Percentiles rank a stretch among this genome's conserved stretches.
phyloP scores from a whole-genome alignment of 2,329 filamentous ascomycete genomes.

The Westerdykella aurantiaca region DNA sequence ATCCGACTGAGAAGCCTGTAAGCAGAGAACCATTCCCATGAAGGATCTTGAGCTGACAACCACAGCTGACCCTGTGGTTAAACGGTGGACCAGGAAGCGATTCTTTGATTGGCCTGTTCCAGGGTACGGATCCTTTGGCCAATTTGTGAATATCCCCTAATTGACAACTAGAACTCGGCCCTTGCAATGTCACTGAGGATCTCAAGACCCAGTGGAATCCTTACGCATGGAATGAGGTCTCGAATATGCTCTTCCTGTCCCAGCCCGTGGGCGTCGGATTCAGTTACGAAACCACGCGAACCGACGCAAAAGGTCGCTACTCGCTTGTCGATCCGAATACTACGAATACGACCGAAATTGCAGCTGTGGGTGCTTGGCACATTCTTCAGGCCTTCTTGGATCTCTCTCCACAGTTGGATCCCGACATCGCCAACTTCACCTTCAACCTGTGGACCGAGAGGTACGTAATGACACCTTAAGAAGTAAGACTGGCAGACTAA shows the following conservation, averaged over 20 bases:
- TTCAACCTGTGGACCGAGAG: slow-evolving; percentile 48
- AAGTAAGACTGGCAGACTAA: slow-evolving; percentile 4
- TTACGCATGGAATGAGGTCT: too few species aligned
- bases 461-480: slow-evolving; percentile 7
- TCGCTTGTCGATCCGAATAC: too few species aligned
- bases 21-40: slow-evolving; percentile 25
- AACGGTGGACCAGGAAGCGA: slow-evolving; percentile 51
- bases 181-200: too few species aligned
- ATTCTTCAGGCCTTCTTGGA: too few species aligned
- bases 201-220: too few species aligned
- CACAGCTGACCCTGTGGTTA: slow-evolving; percentile 43
- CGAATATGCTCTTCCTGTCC: too few species aligned
- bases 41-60: slow-evolving; percentile 20
- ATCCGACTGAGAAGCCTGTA: slow-evolving; percentile 31
- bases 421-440: slow-evolving; percentile 47
- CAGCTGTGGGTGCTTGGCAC: too few species aligned
- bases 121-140: slow-evolving; percentile 22
- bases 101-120: slow-evolving; percentile 53
- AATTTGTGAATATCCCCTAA: slow-evolving; percentile 18
- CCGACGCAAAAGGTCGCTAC: too few species aligned
- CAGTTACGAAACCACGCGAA: too few species aligned
- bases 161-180: too few species aligned
- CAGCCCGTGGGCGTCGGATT: too few species aligned
- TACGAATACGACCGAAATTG: too few species aligned
- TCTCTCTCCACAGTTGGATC: slow-evolving; percentile 26